Evolutionary conservation across 768 basidiomycete species (phyloP), one percentile per base, ranked within the genome.

Genomic region (Mycena pura): DNA sequence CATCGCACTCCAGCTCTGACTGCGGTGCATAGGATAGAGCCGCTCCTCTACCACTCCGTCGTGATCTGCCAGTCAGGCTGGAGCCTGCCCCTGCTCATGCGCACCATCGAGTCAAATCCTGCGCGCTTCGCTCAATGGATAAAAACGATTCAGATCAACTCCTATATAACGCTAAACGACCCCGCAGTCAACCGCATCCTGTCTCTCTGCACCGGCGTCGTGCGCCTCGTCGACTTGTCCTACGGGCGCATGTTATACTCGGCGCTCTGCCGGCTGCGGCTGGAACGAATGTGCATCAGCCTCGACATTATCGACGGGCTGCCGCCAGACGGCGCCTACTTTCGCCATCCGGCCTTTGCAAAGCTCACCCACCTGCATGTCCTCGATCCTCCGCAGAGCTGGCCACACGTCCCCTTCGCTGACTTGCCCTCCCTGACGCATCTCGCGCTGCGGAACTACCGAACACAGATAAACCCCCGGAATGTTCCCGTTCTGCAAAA

Each of bases 381-480:
- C 24, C 55, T 65, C 24, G 64, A 65, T 34, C 43, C 63, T 9
- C 29, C 64, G 49, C 49, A 47, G 14, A n/a, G 50, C 53, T 57
- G 64, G 54, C 38, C 55, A 9, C 19, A 44, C 21, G 39, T 61
- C 2, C 47, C 60, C 22, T 52, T 57, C 44, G 21, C 49, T 5
- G 19, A 27, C 36, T 49, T 64, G 29, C 63, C 63, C 9, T 24
- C 63, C 19, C 34, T 64, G 49, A 60, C 52, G 21, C 58, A 64
- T 25, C 54, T 64, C 28, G 58, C 59, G 29, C 55, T 64, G 17
- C 58, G 51, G n/a, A 64, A 60, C 31, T 64, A 64, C 34, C 57
- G 36, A 41, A 36, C 17, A 7, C 9, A 57, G 11, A 51, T 60
- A 11, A 48, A 54, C 41, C 10, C 49, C 8, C 24, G 43, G 5